Evolutionary conservation across 1,284 basidiomycete genomes (phyloP), one percentile per base, ranked within the genome.

Genomic region (Vanrija sp.): DNA sequence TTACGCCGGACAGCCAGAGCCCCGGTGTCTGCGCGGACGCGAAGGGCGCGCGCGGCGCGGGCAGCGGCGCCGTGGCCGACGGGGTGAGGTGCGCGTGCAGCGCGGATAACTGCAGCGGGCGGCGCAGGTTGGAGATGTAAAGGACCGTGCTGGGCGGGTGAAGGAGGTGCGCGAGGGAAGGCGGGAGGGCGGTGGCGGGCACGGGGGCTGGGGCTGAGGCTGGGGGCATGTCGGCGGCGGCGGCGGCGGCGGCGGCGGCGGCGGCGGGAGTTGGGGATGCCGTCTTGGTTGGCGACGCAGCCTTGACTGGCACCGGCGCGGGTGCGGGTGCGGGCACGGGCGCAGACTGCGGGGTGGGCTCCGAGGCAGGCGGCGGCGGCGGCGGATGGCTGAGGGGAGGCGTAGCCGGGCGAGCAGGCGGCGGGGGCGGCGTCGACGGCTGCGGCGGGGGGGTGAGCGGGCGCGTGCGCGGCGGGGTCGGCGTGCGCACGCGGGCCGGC

Each of bases 91-190:
- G 46, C 7, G 45, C 46, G 43, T 52, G 49, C 3, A 58, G 49
- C 5, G 52, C 43, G 3, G 66, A 47, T 10, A 65, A 60, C 3
- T 65, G 60, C 8, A 77, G 58, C 18, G 77, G 77, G 21, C 77
- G 69, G 25, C 68, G 67, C 10, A 78, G 67, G 55, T 75, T 74
- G 19, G 66, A 62, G 49, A 78, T 72, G 67, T 75, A 77, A 2
- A 78, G 47, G 2, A 67, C 62, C 5, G 55, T 59, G 3, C 69
- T 74, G 1, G 75, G 73, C 1, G 71, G 71, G 54, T 74, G 65
- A 9, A 57, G 47, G 21, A 72, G 62, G 46, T 75, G 72, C 2
- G 67, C 52, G 3, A 76, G 57, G 12, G 64, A 61, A 1, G 64
- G 16, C 3, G 73, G 71, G 3, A 72, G 63, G 19, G 21, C 21